These are phyloP conservation scores for Zygosaccharomyces sapae DNA, from an alignment of 1,139 yeast genomes.

Conservation along the genomic window DNA sequence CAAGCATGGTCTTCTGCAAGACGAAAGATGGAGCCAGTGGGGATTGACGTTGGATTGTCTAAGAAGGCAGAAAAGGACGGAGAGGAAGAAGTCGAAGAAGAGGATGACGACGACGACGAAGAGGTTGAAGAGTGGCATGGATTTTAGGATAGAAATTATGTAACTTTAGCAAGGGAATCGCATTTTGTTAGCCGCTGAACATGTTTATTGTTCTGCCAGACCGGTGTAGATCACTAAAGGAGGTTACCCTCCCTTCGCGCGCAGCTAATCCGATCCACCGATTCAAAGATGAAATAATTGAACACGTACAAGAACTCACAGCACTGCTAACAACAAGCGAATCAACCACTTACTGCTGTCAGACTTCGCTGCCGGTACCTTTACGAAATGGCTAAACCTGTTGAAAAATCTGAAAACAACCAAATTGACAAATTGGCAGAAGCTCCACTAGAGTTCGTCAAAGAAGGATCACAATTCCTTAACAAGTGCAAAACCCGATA, in stretches of 20 bases:
- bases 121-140: conserved; percentile 53
- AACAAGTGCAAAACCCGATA: conserved; percentile 90
- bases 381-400: conserved; percentile 30
- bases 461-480: conserved; percentile 84
- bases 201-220: too few species aligned
- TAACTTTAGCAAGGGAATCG: neutral
- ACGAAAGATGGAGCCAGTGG: conserved; percentile 64
- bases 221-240: too few species aligned
- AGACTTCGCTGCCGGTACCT: neutral
- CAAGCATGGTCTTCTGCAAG: conserved; percentile 60
- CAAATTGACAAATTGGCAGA: conserved; percentile 74
- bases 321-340: neutral
- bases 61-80: conserved; percentile 16
- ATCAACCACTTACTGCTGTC: neutral
- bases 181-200: neutral
- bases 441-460: conserved; percentile 85
- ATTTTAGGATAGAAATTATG: conserved; percentile 31
- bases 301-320: neutral
- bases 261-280: neutral
- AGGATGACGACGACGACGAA: conserved; percentile 31
- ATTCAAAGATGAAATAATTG: neutral
- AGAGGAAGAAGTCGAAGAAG: too few species aligned
- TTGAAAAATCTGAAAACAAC: conserved; percentile 20
- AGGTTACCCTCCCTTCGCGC: conserved; percentile 1
- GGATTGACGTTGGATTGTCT: conserved; percentile 40